Conservation (phyloP, 192 early-diverging fungal species). For the Martensiomyces pterosporus region DNA sequence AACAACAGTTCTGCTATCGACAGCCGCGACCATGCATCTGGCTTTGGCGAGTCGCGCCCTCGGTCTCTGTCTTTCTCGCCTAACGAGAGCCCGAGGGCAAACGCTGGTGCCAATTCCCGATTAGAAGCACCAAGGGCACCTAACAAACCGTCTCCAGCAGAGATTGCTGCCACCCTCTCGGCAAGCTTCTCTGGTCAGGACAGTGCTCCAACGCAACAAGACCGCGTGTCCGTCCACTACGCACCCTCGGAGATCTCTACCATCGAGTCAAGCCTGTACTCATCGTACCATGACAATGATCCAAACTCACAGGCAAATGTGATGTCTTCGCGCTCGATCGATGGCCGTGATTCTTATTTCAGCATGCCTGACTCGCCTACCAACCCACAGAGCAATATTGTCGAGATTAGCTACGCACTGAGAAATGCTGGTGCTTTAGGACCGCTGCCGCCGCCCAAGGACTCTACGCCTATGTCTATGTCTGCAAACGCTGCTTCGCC, state of each 20-base stretch:
- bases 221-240: conserved; percentile 28
- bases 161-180: conserved; percentile 38
- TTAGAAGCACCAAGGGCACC: too few relatives aligned
- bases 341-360: conserved; percentile 35
- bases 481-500: too few relatives aligned
- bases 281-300: conserved; percentile 30
- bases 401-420: too few relatives aligned
- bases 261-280: conserved; percentile 49
- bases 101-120: conserved; percentile 2
- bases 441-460: too few relatives aligned
- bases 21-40: conserved; percentile 8
- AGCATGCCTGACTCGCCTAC: conserved; percentile 36
- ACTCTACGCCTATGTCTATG: too few relatives aligned
- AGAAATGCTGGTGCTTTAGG: not conserved
- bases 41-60: not conserved
- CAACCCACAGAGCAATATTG: conserved; percentile 6
- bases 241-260: conserved; percentile 46
- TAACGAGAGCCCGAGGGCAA: conserved; percentile 1
- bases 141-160: conserved; percentile 16
- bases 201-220: conserved; percentile 21
- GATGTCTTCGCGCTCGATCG: conserved; percentile 28
- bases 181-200: conserved; percentile 37
- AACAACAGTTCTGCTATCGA: not conserved
- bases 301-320: conserved; percentile 13
- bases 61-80: conserved; percentile 14